phyloP scores from a whole-genome alignment of 2,329 filamentous ascomycete genomes.

The Phyllosticta citribraziliensis region DNA sequence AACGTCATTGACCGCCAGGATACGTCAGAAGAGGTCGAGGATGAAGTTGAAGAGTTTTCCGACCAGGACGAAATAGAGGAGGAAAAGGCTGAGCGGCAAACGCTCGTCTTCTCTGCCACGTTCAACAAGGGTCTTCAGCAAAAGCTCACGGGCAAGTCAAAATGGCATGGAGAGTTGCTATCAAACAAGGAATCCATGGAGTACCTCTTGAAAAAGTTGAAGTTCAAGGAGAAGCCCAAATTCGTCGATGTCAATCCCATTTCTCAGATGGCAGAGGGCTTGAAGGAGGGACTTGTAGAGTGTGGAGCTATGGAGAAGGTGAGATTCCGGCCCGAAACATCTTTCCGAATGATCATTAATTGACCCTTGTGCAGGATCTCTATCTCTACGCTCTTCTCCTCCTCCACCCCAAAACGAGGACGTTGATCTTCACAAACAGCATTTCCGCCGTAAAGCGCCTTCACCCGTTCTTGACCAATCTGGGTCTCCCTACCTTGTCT shows the following conservation, averaged over 20 bases:
- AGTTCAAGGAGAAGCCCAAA: constrained; percentile 76
- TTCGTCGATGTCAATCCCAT: constrained; percentile 89
- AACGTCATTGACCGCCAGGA: constrained; percentile 62
- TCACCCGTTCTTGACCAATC: constrained; percentile 71
- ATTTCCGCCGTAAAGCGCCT: constrained; percentile 86
- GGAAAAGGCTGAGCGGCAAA: constrained; percentile 53
- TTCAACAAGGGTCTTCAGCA: constrained; percentile 88
- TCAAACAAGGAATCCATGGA: constrained; percentile 77
- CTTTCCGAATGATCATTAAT: constrained; percentile 11
- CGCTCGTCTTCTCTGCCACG: constrained; percentile 91
- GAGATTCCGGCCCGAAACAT: constrained; percentile 14
- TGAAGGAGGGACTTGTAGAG: constrained; percentile 86
- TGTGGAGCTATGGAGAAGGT: constrained; percentile 91
- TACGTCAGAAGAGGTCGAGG: constrained; percentile 37
- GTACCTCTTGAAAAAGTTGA: constrained; percentile 81
- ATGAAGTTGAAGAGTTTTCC: constrained; percentile 13
- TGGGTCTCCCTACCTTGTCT: constrained; percentile 65
- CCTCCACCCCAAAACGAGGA: constrained; percentile 69
- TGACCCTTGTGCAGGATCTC: constrained; percentile 52
- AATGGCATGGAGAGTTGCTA: constrained; percentile 51
- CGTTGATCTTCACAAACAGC: constrained; percentile 90
- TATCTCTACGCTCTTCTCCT: constrained; percentile 84
- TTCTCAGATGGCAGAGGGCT: constrained; percentile 73
- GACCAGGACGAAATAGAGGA: not conserved
- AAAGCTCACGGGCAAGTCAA: constrained; percentile 72